Evolutionary conservation across 129 eudicot species (phyloP).

Genomic region (Glebionis coronaria): DNA sequence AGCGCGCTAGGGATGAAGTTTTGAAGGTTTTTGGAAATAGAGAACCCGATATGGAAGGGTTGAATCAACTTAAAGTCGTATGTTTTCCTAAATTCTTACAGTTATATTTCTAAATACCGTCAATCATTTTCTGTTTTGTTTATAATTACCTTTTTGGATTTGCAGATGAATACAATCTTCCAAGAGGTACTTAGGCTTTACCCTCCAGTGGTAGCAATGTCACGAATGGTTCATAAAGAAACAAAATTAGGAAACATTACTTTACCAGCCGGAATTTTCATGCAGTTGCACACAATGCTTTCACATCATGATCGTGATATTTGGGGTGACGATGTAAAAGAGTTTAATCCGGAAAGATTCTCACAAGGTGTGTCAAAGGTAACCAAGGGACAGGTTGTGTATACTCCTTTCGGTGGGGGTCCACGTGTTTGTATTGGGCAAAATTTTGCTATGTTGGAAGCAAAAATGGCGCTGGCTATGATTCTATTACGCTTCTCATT

Average conservation of each 20-base stretch:
- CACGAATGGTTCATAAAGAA: constrained; percentile 24
- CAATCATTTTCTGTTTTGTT: too few species aligned
- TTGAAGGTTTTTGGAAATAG: constrained; percentile 27
- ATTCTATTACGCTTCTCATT: constrained; percentile 5
- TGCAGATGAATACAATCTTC: constrained; percentile 14
- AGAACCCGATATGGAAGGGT: constrained; percentile 31
- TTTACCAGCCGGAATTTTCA: constrained; percentile 1
- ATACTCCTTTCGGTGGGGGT: constrained; percentile 6
- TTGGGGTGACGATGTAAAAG: constrained; percentile 32
- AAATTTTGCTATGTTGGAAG: constrained; percentile 12
- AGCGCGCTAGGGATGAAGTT: constrained; percentile 29
- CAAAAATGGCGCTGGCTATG: constrained; percentile 2
- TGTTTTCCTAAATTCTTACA: background rate
- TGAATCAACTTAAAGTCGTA: constrained; percentile 28
- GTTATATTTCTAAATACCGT: too few species aligned
- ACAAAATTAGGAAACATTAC: constrained; percentile 11
- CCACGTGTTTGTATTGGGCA: constrained; percentile 12
- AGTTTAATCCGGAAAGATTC: constrained; percentile 17
- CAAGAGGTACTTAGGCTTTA: constrained; percentile 25
- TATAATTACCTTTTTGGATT: background rate
- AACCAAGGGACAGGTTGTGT: constrained; percentile 8
- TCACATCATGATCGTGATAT: constrained; percentile 12
- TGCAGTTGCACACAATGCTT: constrained; percentile 10
- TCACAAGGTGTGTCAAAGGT: constrained; percentile 3
- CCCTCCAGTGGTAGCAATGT: constrained; percentile 7